These are phyloP conservation scores for Beta macrorhiza DNA, from an alignment of 179 eudicot genomes.

Conservation along the genomic window DNA sequence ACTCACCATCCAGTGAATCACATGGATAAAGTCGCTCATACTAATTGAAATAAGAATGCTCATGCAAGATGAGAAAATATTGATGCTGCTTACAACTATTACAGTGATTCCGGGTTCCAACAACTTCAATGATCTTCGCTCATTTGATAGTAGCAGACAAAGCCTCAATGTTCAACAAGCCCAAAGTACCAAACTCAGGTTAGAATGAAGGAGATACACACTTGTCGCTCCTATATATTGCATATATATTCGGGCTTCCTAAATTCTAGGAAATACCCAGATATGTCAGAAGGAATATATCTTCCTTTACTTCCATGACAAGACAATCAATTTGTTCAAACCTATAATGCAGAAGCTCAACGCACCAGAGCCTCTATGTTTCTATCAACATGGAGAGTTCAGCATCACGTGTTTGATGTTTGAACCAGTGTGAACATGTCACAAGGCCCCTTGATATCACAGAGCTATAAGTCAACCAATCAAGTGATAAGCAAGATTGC, in stretches of 20 bases:
- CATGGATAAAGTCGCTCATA: not conserved
- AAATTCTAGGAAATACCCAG: not conserved
- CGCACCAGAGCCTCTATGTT: not conserved
- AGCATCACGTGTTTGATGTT: not conserved
- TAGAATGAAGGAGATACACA: not conserved
- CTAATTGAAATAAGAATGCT: not conserved
- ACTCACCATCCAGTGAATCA: not conserved
- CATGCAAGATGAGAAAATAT: not conserved
- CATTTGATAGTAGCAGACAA: not conserved
- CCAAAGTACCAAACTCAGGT: not conserved
- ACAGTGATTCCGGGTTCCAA: not conserved
- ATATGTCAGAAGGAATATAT: no score
- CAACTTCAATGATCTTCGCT: not conserved
- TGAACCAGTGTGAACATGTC: not conserved
- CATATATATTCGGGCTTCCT: not conserved
- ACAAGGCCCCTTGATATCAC: not conserved
- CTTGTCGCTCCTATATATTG: not conserved
- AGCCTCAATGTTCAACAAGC: not conserved
- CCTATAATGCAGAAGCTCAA: not conserved
- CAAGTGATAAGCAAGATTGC: not conserved
- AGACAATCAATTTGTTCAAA: not conserved
- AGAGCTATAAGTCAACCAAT: not conserved
- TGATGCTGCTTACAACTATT: not conserved
- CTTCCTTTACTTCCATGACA: slow-evolving; percentile 3
- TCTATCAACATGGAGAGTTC: not conserved